Base-by-base conservation (phyloP, 257 asterid genomes). In the Penstemon newberryi region DNA sequence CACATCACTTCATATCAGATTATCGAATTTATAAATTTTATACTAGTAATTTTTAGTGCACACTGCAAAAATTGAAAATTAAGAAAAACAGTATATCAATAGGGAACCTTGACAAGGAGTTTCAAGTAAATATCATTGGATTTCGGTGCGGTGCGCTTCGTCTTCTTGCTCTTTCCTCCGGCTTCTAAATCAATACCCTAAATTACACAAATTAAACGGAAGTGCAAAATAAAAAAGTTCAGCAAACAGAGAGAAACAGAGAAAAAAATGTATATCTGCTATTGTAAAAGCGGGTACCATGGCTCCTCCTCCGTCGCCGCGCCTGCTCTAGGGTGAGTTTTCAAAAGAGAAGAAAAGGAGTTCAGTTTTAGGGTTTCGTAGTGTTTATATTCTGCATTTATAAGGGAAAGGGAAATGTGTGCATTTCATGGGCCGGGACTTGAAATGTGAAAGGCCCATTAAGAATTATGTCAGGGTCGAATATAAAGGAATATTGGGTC, bases 141-240 rank as follows among this genome's bases (percentile, higher is more conserved):
- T 63, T 87, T 87, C 0, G 96, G 91, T 3, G 90, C 90, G 0
- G 88, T 84, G 56, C 96, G 89, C 75, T 90, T 87, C 19, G 97
- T 87, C 85, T 89, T 87, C 89, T 92, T 92, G 71, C 79, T 70
- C 87, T 92, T 92, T 61, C 98, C 98, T 64, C 98, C 96, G 72
- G 96, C 96, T 59, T 78, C 82, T 75, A 92, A 80, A 89, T 92
- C 98, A 56, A 89, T 92, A 82, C 98, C 98, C 96, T 88, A 8
- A 4, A 67, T 13, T 4, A 42, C 56, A 50, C 39, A 39, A 49
- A 13, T 63, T 13, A 59, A 13, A 37, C 8, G 38, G n/a, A 47
- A 64, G 36, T 6, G 40, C 15, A 38, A 25, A 15, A 41, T 25
- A 19, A 51, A 56, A 15, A 49, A 5, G 9, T 3, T 41, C 12